Percentiles rank a stretch among this genome's conserved stretches.
Conservation (phyloP, 306 rosid species). For the Prinsepia uniflora region DNA sequence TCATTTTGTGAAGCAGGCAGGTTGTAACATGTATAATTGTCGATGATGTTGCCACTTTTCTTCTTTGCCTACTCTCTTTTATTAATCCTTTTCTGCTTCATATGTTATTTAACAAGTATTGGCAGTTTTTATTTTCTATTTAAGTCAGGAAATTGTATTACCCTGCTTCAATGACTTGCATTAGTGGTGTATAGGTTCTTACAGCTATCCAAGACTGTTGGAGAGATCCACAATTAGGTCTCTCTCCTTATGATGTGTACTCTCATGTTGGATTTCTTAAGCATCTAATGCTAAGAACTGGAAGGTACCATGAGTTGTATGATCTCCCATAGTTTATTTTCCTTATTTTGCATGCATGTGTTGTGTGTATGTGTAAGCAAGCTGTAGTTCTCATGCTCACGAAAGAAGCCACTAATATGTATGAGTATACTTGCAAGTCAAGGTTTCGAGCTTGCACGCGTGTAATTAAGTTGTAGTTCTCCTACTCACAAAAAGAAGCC, state of each 20-base stretch:
- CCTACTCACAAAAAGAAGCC: neutral
- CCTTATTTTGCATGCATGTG: neutral
- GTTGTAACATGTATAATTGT: neutral
- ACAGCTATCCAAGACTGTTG: slow-evolving; percentile 81
- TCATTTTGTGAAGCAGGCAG: neutral
- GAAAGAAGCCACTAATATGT: neutral
- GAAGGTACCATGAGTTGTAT: slow-evolving; percentile 58
- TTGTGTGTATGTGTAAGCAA: neutral
- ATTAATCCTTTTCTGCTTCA: neutral
- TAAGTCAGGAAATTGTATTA: neutral
- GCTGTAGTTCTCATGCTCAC: neutral
- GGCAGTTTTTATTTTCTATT: neutral
- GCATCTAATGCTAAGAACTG: slow-evolving; percentile 92
- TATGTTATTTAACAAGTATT: neutral
- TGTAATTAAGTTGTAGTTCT: neutral
- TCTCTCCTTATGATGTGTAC: slow-evolving; percentile 72
- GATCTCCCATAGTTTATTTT: neutral
- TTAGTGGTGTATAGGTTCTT: slow-evolving; percentile 59
- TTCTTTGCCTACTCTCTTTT: neutral
- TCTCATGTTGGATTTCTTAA: slow-evolving; percentile 82
- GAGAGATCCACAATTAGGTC: slow-evolving; percentile 73
- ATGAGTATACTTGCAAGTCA: neutral
- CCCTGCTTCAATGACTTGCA: slow-evolving; percentile 25
- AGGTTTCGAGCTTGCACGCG: neutral
- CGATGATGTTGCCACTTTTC: neutral